phyloP scores from a whole-genome alignment of 106 monocot genomes.

The Dioscorea alata region DNA sequence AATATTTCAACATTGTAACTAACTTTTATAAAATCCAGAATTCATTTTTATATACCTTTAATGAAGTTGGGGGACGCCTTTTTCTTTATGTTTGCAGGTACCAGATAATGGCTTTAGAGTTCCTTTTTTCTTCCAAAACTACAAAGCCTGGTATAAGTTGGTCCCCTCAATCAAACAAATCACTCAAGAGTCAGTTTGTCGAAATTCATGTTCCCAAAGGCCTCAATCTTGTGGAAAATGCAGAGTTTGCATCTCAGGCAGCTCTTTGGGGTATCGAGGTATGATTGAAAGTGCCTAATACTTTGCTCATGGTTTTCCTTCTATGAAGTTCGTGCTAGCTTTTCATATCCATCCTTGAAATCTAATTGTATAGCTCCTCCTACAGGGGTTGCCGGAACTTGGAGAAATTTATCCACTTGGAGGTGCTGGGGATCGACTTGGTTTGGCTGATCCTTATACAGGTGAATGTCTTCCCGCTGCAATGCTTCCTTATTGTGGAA shows the following conservation, averaged over 20 bases:
- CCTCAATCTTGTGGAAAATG: constrained; percentile 50
- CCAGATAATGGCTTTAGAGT: constrained; percentile 71
- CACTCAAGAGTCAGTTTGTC: constrained; percentile 20
- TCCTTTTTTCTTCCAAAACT: constrained; percentile 38
- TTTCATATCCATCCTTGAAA: no score
- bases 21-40: no score
- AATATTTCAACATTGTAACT: no score
- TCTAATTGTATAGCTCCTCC: constrained; percentile 4
- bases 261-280: constrained; percentile 99
- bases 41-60: no score
- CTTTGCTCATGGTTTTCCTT: not conserved
- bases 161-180: constrained; percentile 18
- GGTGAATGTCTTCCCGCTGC: constrained; percentile 95
- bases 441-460: constrained; percentile 65
- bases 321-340: not conserved
- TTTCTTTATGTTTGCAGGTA: constrained; percentile 41
- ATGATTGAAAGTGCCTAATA: constrained; percentile 4
- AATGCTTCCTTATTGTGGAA: constrained; percentile 83
- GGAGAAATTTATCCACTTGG: constrained; percentile 99
- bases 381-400: constrained; percentile 87
- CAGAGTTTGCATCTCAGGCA: constrained; percentile 80
- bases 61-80: no score
- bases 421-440: constrained; percentile 94
- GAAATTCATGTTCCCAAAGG: constrained; percentile 76
- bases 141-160: constrained; percentile 9